Evolutionary conservation across 2,329 filamentous ascomycete genomes (phyloP), one percentile per base, ranked within the genome.

Genomic region (Hypoxylon sp.): DNA sequence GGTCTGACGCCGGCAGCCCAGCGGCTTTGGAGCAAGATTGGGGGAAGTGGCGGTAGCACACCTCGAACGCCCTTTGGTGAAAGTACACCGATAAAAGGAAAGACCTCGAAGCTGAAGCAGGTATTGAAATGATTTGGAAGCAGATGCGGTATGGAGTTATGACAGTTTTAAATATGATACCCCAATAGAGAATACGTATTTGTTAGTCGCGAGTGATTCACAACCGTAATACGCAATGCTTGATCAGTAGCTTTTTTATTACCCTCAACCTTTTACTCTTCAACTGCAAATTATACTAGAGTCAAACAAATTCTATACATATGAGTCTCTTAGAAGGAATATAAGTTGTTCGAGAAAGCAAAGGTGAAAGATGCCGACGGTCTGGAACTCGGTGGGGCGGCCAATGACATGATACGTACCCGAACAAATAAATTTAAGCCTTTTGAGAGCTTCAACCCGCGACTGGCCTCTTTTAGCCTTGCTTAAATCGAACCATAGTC

Each of bases 1-100:
- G 80, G 80, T 4, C 78, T 94, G 73, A 94, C 92, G 20, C 92
- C 92, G 3, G 92, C 92, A 13, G 92, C 89, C 2, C 86, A 89
- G 74, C 83, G 88, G 64, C 77, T 93, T 32, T 88, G 88, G 81
- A 87, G 84, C 67, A 87, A 83, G 74, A 86, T 92, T 67, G 85
- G 79, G 39, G 81, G 73, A 54, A 73, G 71, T 4, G 74, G 76
- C 37, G 72, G 73, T 44, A 75, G 66, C 41, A 75, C 74, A 32
- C 73, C 76, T 1, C 71, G 70, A 44, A 79, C 78, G n/a, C 78
- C 79, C 1, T 79, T 81, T 51, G 74, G 72, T 5, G 75, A 74
- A 46, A 72, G 73, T 34, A 84, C 81, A 4, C 79, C 82, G 5
- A 75, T 74, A 53, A 71, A 66, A 43, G 76, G 71, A 22, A 80